Base-by-base conservation (phyloP, 2,329 filamentous ascomycete genomes). In the Diaporthe sp. region DNA sequence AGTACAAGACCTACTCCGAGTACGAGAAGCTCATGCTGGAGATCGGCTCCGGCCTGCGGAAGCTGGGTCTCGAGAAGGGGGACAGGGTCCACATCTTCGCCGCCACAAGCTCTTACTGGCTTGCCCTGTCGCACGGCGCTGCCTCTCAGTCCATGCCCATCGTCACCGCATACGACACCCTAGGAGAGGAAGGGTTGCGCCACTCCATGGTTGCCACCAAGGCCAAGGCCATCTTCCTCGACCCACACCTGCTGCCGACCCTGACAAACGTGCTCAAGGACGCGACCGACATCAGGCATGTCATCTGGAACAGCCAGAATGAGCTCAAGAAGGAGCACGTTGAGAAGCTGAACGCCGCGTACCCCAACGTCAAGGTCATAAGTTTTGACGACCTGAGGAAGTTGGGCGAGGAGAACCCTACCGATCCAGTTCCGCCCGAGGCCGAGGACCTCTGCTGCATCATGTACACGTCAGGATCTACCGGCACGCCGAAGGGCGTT, bases 81-180 rank as follows among this genome's bases (percentile, higher is more conserved):
- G 92, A 95, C 83, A 90, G 91, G 79, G 86, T 97, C 76, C 94
- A 97, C 85, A 90, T 97, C 80, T 97, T 94, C 81, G 95, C 94
- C 77, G 92, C 93, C 70, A 97, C 94, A 22, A 90, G 88, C 81
- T 82, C 85, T 60, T 85, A 90, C 82, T 90, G 88, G 88, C 81
- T 90, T 28, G 83, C 86, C 78, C 85, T 85, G 80, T 87, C 88
- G 28, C 88, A 90, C 81, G 88, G 84, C 71, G 87, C 88, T 71
- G 85, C 90, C 63, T 94, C 94, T 25, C 95, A 97, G 85, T 95
- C 93, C 55, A 91, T 97, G 85, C 91, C 94, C 75, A 94, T 95
- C 79, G 94, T 96, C 75, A 96, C 94, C n/a, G 93, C 94, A 58
- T 95, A 95, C 84, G 94, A 95, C 84, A 95, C 94, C 9, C 90